phyloP scores from a whole-genome alignment of 106 monocot genomes.

The Cymbidium sinense region DNA sequence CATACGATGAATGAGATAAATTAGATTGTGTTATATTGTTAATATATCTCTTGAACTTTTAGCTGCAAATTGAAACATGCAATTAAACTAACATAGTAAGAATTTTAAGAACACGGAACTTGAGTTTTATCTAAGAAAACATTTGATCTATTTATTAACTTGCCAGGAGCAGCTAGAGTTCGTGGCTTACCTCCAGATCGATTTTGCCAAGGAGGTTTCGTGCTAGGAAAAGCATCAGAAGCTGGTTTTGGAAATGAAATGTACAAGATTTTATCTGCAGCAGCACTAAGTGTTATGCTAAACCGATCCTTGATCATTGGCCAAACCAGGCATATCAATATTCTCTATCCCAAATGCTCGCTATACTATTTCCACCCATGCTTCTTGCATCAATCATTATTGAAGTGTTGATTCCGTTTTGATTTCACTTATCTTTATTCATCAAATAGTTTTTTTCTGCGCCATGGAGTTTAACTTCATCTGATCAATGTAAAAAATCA shows the following conservation, averaged over 20 bases:
- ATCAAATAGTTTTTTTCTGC: no score
- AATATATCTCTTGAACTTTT: not conserved
- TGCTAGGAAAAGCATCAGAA: slow-evolving; percentile 82
- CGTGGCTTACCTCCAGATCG: slow-evolving; percentile 61
- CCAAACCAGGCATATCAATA: slow-evolving; percentile 81
- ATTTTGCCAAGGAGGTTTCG: slow-evolving; percentile 86
- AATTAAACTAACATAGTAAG: not conserved
- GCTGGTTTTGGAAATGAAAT: slow-evolving; percentile 99
- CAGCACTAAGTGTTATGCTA: slow-evolving; percentile 84
- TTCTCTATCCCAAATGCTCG: slow-evolving; percentile 16
- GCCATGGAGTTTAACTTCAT: not conserved
- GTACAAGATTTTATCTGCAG: slow-evolving; percentile 97
- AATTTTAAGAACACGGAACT: not conserved
- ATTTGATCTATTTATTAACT: slow-evolving; percentile 45
- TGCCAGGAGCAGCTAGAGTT: slow-evolving; percentile 81
- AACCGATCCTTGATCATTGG: slow-evolving; percentile 97
- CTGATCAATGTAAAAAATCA: not conserved
- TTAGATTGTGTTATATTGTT: not conserved
- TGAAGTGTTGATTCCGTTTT: not conserved
- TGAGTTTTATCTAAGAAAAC: slow-evolving; percentile 12
- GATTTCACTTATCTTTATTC: not conserved
- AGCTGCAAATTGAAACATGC: not conserved
- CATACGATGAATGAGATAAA: not conserved
- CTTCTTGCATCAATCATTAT: not conserved
- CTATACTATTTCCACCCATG: not conserved